phyloP scores from a whole-genome alignment of 345 rosid species.

The Eucalyptus melliodora region DNA sequence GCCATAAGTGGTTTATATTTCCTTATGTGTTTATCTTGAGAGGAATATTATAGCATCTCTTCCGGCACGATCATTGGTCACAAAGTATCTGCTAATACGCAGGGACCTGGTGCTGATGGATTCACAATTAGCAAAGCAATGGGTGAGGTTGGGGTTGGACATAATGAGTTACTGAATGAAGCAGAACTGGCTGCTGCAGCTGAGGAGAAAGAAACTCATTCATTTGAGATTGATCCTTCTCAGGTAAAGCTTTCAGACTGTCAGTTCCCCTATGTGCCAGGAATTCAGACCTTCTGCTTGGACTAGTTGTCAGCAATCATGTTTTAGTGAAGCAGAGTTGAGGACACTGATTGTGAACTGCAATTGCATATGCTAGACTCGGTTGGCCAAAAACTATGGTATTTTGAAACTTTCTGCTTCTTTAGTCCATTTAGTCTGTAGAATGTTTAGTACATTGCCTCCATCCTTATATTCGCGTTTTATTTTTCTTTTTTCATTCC shows the following conservation, averaged over 20 bases:
- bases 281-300: neutral
- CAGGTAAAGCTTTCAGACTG: conserved; percentile 29
- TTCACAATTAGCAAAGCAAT: conserved; percentile 61
- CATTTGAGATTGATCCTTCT: conserved; percentile 83
- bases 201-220: conserved; percentile 89
- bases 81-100: neutral
- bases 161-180: conserved; percentile 64
- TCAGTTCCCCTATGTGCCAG: neutral
- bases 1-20: neutral
- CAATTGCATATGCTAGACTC: neutral
- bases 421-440: neutral
- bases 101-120: conserved; percentile 50
- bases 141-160: conserved; percentile 57
- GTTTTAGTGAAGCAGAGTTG: neutral
- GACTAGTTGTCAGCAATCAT: neutral
- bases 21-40: neutral
- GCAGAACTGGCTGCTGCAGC: conserved; percentile 91
- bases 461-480: neutral
- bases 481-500: neutral
- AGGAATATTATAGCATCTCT: neutral
- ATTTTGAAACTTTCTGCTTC: neutral
- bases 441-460: neutral
- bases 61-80: neutral
- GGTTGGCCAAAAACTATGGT: neutral
- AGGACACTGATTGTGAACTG: neutral